Percentiles rank a stretch among this genome's conserved stretches.
phyloP scores from a whole-genome alignment of 345 rosid genomes.

The Cardamine occulta region DNA sequence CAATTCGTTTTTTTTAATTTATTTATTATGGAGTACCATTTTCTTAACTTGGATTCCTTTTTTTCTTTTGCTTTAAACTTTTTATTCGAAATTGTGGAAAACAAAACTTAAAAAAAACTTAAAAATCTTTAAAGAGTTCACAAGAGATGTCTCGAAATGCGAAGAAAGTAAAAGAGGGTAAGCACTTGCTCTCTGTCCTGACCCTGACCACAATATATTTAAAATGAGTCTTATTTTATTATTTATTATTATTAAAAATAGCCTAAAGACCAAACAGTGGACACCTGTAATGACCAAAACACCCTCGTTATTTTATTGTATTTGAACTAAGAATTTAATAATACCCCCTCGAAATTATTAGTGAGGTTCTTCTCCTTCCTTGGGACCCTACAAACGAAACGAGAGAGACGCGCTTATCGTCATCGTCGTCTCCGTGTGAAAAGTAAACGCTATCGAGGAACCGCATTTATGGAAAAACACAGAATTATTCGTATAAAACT shows the following conservation, averaged over 20 bases:
- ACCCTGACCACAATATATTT: constrained; percentile 44
- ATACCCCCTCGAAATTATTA: constrained; percentile 16
- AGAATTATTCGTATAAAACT: constrained; percentile 30
- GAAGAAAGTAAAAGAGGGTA: constrained; percentile 36
- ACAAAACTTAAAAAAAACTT: background rate
- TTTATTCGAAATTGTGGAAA: constrained; percentile 25
- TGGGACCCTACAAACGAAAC: constrained; percentile 42
- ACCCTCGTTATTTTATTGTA: constrained; percentile 21
- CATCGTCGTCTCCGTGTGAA: constrained; percentile 46
- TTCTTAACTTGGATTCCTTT: constrained; percentile 37
- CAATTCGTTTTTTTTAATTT: constrained; percentile 22
- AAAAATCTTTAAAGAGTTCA: constrained; percentile 29
- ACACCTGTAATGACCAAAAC: constrained; percentile 32
- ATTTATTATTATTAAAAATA: constrained; percentile 12
- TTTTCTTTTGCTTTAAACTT: constrained; percentile 32
- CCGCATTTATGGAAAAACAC: constrained; percentile 29
- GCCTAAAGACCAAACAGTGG: constrained; percentile 9
- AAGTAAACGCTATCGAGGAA: constrained; percentile 40
- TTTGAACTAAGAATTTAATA: background rate
- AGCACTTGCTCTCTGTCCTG: constrained; percentile 47
- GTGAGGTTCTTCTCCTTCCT: constrained; percentile 45
- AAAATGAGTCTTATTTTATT: background rate
- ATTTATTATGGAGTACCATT: constrained; percentile 25
- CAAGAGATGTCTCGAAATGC: constrained; percentile 46
- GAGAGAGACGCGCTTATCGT: constrained; percentile 45